Base-by-base conservation (phyloP, 192 early-diverging fungal species). In the Borealophlyctis nickersoniae region DNA sequence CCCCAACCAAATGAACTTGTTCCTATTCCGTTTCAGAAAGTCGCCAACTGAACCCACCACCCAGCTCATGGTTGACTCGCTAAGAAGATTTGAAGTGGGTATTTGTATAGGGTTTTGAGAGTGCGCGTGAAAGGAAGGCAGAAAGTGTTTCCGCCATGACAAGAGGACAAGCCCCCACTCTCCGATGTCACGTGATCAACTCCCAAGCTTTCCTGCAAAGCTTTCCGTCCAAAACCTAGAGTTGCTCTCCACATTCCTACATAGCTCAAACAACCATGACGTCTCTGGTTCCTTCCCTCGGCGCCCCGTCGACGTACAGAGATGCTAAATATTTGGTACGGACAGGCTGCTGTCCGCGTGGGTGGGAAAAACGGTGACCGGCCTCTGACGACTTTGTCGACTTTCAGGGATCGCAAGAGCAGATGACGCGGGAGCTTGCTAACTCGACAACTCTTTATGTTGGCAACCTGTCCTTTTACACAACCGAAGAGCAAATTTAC, bases 401-500 rank as follows among this genome's bases (percentile, higher is more conserved):
- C 19, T 48, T 36, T 16, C 19, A 75, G 64, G 79, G 75, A 14
- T 69, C 60, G 1, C 33, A 49, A 26, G 67, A 69, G 26, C 58
- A 78, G 14, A 63, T 55, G 26, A 49, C 71, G 27, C 24, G 45
- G 14, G 66, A 73, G 4, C 57, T 81, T 16, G 59, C 54, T 30
- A 45, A 16, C 7, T 79, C 91, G 2, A 80, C 91, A 0, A 97
- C 96, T 24, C 84, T 98, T 34, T 98, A 98, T 63, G 87, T 98
- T 13, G 96, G 96, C 52, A 98, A 98, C 76, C 74, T 98, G 36
- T 95, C 94, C 22, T 98, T 97, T 66, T 98, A 87, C 80, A 98
- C 95, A 1, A 95, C 95, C 0, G 96, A 98, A 77, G 96, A 98
- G 81, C 96, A 98, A 73, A 88, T 98, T 26, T 91, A 94, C 71